Evolutionary conservation across 345 rosid genomes (phyloP).

Genomic region (Mercurialis annua): DNA sequence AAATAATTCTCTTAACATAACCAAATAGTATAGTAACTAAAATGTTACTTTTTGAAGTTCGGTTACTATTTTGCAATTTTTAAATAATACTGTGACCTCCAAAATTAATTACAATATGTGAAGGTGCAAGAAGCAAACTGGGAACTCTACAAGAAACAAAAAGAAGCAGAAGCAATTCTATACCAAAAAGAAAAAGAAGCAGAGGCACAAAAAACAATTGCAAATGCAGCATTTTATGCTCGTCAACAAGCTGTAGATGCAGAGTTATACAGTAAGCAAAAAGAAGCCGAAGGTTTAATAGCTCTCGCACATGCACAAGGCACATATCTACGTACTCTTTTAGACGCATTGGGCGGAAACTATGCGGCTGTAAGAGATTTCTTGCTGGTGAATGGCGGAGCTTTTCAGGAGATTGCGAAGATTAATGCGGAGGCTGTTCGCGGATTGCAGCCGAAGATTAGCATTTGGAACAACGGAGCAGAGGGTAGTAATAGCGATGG

Average conservation of each 20-base stretch:
- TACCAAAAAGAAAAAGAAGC: constrained; percentile 5
- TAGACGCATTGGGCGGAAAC: constrained; percentile 12
- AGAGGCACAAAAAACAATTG: constrained; percentile 9
- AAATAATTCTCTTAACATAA: too few relatives aligned
- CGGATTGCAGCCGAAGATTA: constrained; percentile 22
- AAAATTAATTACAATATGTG: too few relatives aligned
- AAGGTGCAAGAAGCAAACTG: constrained; percentile 27
- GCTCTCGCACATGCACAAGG: constrained; percentile 22
- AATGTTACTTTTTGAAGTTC: too few relatives aligned
- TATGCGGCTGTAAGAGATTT: constrained; percentile 18
- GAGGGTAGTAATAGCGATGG: background rate
- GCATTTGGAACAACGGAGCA: constrained; percentile 19
- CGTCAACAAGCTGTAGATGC: constrained; percentile 16
- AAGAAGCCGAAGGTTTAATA: constrained; percentile 17
- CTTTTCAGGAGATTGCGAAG: constrained; percentile 17
- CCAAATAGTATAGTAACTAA: too few relatives aligned
- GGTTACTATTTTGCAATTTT: too few relatives aligned
- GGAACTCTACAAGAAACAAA: constrained; percentile 24
- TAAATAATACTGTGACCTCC: too few relatives aligned
- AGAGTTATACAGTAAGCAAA: constrained; percentile 18
- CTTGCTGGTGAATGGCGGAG: constrained; percentile 10
- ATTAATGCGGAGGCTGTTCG: constrained; percentile 16
- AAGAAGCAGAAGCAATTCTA: constrained; percentile 10
- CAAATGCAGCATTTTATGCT: constrained; percentile 15
- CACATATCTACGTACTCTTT: constrained; percentile 13